These are phyloP conservation scores for Plasmodium gallinaceum DNA, from an alignment of 169 alveolate species.

Conservation along the genomic window DNA sequence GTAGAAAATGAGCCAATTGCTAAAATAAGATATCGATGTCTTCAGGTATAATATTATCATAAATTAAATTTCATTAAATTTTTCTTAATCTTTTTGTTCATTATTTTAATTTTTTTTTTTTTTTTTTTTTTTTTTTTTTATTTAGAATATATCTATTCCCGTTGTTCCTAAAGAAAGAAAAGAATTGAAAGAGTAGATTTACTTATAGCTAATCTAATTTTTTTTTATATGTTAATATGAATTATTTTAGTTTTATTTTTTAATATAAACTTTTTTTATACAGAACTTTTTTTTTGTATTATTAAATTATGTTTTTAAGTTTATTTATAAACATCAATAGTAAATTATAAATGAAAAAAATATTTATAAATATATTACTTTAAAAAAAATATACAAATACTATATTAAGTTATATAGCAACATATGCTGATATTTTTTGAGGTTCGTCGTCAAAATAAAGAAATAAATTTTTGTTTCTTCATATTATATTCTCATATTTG, in stretches of 20 bases:
- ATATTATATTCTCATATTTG: no score
- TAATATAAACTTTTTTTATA: conserved; percentile 14
- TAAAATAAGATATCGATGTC: conserved; percentile 89
- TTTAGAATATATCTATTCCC: conserved; percentile 74
- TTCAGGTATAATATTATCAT: conserved; percentile 79
- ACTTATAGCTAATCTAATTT: conserved; percentile 2
- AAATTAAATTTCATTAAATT: no score
- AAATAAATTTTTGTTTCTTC: no score
- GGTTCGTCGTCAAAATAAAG: no score
- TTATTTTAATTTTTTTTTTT: conserved; percentile 9
- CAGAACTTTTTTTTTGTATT: neutral
- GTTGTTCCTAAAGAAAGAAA: conserved; percentile 46
- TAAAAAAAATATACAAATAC: no score
- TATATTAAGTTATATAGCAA: no score
- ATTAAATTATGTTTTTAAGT: no score
- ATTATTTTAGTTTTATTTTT: neutral
- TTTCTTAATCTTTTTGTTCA: neutral
- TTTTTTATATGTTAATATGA: neutral
- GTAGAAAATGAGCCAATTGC: conserved; percentile 92
- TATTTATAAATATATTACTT: no score
- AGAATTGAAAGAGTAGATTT: conserved; percentile 21
- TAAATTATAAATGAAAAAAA: no score
- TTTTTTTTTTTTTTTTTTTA: conserved; percentile 13
- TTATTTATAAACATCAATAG: no score
- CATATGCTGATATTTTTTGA: no score